Evolutionary conservation across 2,329 filamentous ascomycete genomes (phyloP), one percentile per base, ranked within the genome.

Genomic region (Colletotrichum ledebouriae): DNA sequence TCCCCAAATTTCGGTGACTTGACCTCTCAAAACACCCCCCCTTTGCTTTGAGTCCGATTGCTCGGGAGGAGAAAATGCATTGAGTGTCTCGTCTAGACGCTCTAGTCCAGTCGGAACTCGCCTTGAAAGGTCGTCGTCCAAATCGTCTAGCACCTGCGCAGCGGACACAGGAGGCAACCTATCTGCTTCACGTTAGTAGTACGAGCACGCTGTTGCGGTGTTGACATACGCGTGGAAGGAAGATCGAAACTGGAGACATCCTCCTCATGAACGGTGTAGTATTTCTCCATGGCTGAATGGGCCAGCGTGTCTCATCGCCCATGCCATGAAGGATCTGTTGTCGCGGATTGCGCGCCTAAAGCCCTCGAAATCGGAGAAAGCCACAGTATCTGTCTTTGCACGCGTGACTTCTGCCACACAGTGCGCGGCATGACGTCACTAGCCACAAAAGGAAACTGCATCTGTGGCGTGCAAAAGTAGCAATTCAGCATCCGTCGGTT

Each of bases 1-100:
- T 0, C 95, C 95, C 87, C 93, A 97, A 57, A 97, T 82, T 78
- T 98, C 95, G 3, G 92, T 92, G 47, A 97, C 85, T 77, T 94
- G 92, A 13, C 94, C 93, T 64, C 90, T 88, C 69, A 86, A 86
- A 55, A 97, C 83, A 4, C 94, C 94, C 17, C 86, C 85, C 50
- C 25, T 57, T 60, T n/a, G 22, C 60, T 57, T 63, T 60, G 44
- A 34, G 59, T 11, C 72, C 47, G 20, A 13, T 11, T 29, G 29
- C 4, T 46, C 56, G 12, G 69, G 70, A 15, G 69, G 39, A 10
- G 62, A 52, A 41, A 74, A 71, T 61, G 76, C 78, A 25, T 77
- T 76, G 65, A 90, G 78, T 3, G 78, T 76, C 50, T 75, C 74
- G 74, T 92, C 89, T 9, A 92, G 81, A 6, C 77, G 76, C 22